These are phyloP conservation scores for Syzygium aromaticum DNA, from an alignment of 345 rosid genomes.

Conservation along the genomic window DNA sequence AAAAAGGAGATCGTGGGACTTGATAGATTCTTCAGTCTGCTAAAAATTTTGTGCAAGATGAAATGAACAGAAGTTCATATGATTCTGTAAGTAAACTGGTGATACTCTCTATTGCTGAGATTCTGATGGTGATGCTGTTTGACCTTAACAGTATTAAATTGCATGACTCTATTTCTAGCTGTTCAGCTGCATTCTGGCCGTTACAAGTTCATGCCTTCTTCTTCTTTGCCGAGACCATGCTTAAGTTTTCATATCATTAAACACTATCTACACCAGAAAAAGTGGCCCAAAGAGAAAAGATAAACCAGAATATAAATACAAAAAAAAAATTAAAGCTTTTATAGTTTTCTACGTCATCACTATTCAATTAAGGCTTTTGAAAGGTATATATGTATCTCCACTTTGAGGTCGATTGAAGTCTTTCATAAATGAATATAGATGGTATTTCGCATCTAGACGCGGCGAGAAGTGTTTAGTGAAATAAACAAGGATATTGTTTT, in stretches of 20 bases:
- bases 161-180: neutral
- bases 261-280: neutral
- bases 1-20: neutral
- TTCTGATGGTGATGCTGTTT: neutral
- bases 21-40: neutral
- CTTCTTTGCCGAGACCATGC: neutral
- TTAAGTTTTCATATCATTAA: neutral
- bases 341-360: neutral
- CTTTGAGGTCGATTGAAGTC: neutral
- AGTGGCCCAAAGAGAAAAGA: neutral
- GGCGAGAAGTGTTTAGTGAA: no score
- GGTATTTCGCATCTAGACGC: neutral
- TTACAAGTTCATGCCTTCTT: neutral
- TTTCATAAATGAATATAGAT: neutral
- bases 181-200: neutral
- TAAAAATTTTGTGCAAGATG: neutral
- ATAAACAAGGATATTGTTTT: no score
- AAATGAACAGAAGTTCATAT: neutral
- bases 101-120: neutral
- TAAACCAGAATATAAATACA: neutral
- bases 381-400: neutral
- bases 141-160: neutral
- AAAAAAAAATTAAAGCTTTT: neutral
- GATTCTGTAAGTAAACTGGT: neutral
- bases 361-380: neutral